Percentiles rank a stretch among this genome's conserved stretches.
Conservation (phyloP, 164 flowering plant species). For the Stephania japonica region DNA sequence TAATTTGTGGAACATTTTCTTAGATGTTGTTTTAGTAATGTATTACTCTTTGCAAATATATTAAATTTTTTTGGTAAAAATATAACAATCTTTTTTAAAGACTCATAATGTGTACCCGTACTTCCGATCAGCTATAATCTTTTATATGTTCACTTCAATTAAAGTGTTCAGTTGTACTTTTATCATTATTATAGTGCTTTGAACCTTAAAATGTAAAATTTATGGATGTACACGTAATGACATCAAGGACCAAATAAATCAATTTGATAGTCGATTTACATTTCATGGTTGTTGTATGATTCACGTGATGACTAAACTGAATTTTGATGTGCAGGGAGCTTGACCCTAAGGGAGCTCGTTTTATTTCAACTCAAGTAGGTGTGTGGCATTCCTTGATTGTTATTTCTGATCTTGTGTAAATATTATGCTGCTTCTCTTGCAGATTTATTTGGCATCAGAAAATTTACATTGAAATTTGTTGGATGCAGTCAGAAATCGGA, state of each 20-base stretch:
- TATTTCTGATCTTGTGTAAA: constrained; percentile 8
- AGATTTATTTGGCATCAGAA: neutral
- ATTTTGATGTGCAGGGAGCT: constrained; percentile 51
- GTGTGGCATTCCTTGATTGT: constrained; percentile 13
- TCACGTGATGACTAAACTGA: constrained; percentile 9
- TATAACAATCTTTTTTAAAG: too few relatives aligned
- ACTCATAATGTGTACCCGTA: too few relatives aligned
- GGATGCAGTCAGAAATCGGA: constrained; percentile 78
- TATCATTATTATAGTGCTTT: too few relatives aligned
- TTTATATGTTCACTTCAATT: too few relatives aligned
- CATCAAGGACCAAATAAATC: neutral
- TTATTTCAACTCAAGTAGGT: constrained; percentile 89
- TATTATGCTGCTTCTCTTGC: neutral
- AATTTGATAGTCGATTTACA: neutral
- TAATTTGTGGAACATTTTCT: too few relatives aligned
- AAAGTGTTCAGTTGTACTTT: too few relatives aligned
- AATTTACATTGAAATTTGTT: neutral
- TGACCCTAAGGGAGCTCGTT: constrained; percentile 57
- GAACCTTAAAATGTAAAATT: too few relatives aligned
- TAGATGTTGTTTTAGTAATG: too few relatives aligned
- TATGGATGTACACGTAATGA: too few relatives aligned
- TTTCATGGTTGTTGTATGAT: neutral
- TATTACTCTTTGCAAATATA: too few relatives aligned
- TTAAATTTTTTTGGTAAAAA: too few relatives aligned
- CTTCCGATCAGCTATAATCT: too few relatives aligned